Evolutionary conservation across 768 basidiomycete species (phyloP).

Genomic region (Hortiboletus flavorubellus): DNA sequence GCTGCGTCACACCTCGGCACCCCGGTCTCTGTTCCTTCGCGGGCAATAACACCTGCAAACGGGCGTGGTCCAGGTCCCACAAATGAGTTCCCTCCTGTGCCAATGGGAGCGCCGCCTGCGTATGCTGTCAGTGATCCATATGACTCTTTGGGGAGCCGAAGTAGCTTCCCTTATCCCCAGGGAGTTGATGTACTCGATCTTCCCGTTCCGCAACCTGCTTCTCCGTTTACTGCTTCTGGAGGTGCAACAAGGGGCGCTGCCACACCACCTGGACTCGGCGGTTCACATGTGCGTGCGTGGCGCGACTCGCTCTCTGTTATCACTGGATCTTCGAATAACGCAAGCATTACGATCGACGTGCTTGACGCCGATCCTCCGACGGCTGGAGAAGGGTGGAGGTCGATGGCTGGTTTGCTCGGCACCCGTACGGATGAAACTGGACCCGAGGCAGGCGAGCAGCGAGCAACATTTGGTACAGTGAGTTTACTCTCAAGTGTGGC

Average conservation of each 20-base stretch:
- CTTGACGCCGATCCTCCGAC: conserved; percentile 68
- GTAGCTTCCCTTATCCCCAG: conserved; percentile 26
- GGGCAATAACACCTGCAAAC: conserved; percentile 46
- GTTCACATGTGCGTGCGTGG: conserved; percentile 32
- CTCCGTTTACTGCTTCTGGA: conserved; percentile 46
- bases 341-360: conserved; percentile 49
- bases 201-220: conserved; percentile 55
- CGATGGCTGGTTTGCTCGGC: conserved; percentile 35
- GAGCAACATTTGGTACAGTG: conserved; percentile 64
- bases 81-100: conserved; percentile 16
- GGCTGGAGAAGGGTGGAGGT: conserved; percentile 60
- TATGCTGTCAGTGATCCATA: conserved; percentile 32
- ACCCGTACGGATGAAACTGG: conserved; percentile 17
- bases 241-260: conserved; percentile 19
- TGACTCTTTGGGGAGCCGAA: conserved; percentile 22
- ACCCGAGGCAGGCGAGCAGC: conserved; percentile 32
- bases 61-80: conserved; percentile 16
- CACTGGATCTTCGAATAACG: conserved; percentile 31
- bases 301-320: conserved; percentile 34
- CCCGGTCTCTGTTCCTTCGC: conserved; percentile 39
- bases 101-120: conserved; percentile 28
- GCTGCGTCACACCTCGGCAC: conserved; percentile 48
- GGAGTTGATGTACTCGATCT: conserved; percentile 50
- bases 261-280: conserved; percentile 39
- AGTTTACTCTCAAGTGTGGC: conserved; percentile 27